phyloP scores from a whole-genome alignment of 441 rosid genomes.

The Populus hybrid region DNA sequence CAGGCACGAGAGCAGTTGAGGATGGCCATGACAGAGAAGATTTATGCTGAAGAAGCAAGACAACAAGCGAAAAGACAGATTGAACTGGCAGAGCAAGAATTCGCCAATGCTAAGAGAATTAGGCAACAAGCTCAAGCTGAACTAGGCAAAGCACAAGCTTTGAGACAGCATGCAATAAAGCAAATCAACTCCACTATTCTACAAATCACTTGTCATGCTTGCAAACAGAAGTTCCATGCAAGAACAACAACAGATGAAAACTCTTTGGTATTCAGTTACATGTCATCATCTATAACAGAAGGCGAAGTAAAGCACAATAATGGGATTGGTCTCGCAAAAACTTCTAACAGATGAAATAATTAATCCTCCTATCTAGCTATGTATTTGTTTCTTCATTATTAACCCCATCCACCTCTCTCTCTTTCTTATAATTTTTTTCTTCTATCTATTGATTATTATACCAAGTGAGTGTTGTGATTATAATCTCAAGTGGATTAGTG shows the following conservation, averaged over 20 bases:
- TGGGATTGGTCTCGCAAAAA: constrained; percentile 25
- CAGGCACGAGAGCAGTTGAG: constrained; percentile 52
- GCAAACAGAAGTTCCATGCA: constrained; percentile 70
- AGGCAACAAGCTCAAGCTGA: constrained; percentile 85
- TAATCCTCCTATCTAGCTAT: background rate
- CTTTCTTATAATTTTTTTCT: background rate
- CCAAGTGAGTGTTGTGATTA: constrained; percentile 14
- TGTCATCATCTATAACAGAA: constrained; percentile 83
- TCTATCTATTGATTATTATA: constrained; percentile 1
- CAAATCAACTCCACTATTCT: constrained; percentile 62
- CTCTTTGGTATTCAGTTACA: constrained; percentile 75
- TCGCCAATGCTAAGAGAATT: constrained; percentile 73
- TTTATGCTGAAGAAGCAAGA: constrained; percentile 80
- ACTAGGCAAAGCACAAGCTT: constrained; percentile 64
- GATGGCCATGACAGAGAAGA: constrained; percentile 73
- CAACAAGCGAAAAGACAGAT: constrained; percentile 71
- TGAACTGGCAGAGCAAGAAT: constrained; percentile 83
- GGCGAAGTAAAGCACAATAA: constrained; percentile 50
- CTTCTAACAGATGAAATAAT: constrained; percentile 10
- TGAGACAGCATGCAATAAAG: constrained; percentile 74
- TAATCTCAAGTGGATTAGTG: constrained; percentile 14
- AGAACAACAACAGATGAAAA: constrained; percentile 59
- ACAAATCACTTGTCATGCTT: constrained; percentile 84
- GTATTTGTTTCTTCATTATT: constrained; percentile 29
- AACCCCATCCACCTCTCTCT: background rate